phyloP scores from a whole-genome alignment of 2,329 filamentous ascomycete genomes.

The Alternaria sp. region DNA sequence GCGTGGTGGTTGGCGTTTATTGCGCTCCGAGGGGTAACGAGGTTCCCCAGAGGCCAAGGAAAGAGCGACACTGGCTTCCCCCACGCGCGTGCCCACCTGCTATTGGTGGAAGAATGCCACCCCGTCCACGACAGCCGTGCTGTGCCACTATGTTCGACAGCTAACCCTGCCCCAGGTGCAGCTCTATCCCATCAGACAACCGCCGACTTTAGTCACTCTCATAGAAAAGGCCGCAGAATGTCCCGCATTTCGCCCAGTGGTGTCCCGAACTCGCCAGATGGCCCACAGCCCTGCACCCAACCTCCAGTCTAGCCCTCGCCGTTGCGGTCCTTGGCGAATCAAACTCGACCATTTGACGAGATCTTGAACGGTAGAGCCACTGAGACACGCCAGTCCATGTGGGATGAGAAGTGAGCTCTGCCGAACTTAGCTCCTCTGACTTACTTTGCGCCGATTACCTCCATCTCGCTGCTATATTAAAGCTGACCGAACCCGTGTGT shows the following conservation, averaged over 20 bases:
- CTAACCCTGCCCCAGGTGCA: conserved; percentile 30
- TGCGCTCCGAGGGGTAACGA: conserved; percentile 16
- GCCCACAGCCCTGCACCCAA: conserved; percentile 33
- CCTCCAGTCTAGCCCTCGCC: conserved; percentile 27
- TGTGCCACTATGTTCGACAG: conserved; percentile 33
- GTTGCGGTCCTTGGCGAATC: conserved; percentile 38
- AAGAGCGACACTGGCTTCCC: conserved; percentile 24
- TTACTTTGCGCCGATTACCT: conserved; percentile 42
- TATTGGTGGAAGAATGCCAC: conserved; percentile 42
- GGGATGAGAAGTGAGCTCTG: conserved; percentile 40
- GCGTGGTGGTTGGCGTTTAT: not conserved
- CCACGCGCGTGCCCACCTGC: conserved; percentile 26
- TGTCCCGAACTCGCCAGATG: conserved; percentile 36
- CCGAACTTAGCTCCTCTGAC: conserved; percentile 36
- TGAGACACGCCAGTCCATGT: conserved; percentile 31
- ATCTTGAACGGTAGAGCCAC: conserved; percentile 31
- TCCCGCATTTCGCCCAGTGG: conserved; percentile 44
- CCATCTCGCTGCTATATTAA: conserved; percentile 48
- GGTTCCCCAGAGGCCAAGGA: conserved; percentile 44
- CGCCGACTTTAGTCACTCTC: conserved; percentile 46
- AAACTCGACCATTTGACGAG: conserved; percentile 24
- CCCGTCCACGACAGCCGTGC: conserved; percentile 21
- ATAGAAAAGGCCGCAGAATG: conserved; percentile 41
- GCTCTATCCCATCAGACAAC: conserved; percentile 26
- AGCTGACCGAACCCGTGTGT: conserved; percentile 41